Percentiles rank a stretch among this genome's conserved stretches.
phyloP scores from a whole-genome alignment of 2,329 filamentous ascomycete species.

The Fusarium musae region DNA sequence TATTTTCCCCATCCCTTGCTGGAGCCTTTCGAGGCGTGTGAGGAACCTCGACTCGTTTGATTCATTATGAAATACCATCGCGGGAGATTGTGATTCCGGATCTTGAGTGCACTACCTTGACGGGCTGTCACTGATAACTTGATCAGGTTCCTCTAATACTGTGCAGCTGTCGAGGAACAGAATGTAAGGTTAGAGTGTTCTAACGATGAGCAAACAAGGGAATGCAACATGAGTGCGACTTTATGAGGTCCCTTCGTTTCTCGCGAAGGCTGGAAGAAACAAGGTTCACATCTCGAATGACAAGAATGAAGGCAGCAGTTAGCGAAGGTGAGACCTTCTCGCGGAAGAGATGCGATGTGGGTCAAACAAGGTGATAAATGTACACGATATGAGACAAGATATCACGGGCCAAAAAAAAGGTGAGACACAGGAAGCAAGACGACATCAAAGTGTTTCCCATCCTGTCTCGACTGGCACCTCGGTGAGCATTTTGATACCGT shows the following conservation, averaged over 20 bases:
- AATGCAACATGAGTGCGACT: background rate
- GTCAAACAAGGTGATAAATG: conserved; percentile 27
- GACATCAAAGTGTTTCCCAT: conserved; percentile 11
- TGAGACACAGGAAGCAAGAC: conserved; percentile 32
- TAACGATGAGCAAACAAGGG: background rate
- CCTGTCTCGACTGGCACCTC: conserved; percentile 15
- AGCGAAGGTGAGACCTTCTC: conserved; percentile 23
- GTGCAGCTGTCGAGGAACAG: background rate
- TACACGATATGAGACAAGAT: conserved; percentile 34
- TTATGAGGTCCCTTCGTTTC: conserved; percentile 14
- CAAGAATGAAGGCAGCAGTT: background rate
- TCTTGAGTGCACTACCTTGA: background rate
- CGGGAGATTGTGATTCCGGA: background rate
- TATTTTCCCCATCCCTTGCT: background rate
- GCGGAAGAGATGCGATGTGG: conserved; percentile 31
- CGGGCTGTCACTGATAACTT: background rate
- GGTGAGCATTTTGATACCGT: conserved; percentile 9
- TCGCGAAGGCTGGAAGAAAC: conserved; percentile 13
- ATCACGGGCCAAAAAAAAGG: conserved; percentile 32
- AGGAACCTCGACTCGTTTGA: background rate
- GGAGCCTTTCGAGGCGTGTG: background rate
- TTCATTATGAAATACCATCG: background rate
- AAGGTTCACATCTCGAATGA: background rate
- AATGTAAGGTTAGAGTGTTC: background rate
- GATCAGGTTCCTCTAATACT: background rate